Evolutionary conservation across 2,329 filamentous ascomycete genomes (phyloP), one percentile per base, ranked within the genome.

Genomic region (Plectosphaerella sp.): DNA sequence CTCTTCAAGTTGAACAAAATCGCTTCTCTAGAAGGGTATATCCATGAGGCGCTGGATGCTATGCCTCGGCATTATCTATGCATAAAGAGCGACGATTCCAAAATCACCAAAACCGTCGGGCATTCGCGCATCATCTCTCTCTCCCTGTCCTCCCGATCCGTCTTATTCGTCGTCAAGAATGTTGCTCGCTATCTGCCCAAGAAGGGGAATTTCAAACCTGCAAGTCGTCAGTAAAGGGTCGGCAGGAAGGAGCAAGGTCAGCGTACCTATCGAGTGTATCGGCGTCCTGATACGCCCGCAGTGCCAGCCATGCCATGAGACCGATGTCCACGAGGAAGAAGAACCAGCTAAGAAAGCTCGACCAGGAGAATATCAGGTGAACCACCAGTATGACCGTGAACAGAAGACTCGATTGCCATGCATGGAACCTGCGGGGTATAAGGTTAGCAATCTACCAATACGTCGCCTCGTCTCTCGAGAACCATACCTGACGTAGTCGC

Each of bases 401-500:
- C 3, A 96, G 70, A 62, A 96, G 76, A 57, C 87, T 86, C 7
- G 88, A 89, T 72, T 99, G 94, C 93, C 94, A 99, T 8, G 94
- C 94, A 69, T 99, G 94, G 61, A 97, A 97, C 57, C 89, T 93
- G 49, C 7, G 36, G 36, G 12, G 33, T 4, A 18, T 4, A 20
- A 14, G 7, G 41, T 50, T n/a, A 50, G 51, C 28, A 45, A 41
- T 12, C 11, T 45, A 15, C 9, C 37, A 15, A 15, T n/a, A 9
- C 16, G 2, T 11, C 18, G 9, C 47, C 12, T 49, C 6, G 22
- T 48, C n/a, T 45, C 14, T 51, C 10, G 12, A 5, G 5, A 11
- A 54, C 66, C 81, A 53, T 72, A 93, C 89, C 94, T 82, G 52
- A 99, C 94, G 70, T 96, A 99, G 72, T 99, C 94, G 65, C 91